Evolutionary conservation across 192 early-diverging fungal genomes (phyloP).

Genomic region (Chytriomyces sp.): DNA sequence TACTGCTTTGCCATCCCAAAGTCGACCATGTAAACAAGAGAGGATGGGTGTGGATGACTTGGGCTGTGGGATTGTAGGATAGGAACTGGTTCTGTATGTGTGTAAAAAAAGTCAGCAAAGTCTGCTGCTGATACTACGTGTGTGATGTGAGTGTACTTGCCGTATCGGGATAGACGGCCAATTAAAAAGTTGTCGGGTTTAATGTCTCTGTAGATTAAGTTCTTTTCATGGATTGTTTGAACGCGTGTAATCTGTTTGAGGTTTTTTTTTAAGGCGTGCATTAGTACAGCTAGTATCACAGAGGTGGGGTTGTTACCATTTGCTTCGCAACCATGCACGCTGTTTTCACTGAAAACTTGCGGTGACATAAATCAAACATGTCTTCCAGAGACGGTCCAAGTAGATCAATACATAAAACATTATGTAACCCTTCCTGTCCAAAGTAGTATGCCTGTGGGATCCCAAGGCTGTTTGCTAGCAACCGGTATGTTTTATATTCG

Average conservation of each 20-base stretch:
- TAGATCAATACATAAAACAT: conserved; percentile 87
- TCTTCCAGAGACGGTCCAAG: conserved; percentile 91
- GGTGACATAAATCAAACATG: conserved; percentile 86
- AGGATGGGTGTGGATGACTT: conserved; percentile 75
- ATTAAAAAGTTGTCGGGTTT: conserved; percentile 93
- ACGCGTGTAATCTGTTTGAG: conserved; percentile 70
- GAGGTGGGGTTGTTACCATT: conserved; percentile 72
- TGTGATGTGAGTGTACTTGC: conserved; percentile 17
- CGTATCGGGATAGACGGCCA: conserved; percentile 55
- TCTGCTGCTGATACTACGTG: neutral
- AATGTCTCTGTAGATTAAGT: conserved; percentile 82
- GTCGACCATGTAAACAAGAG: conserved; percentile 89
- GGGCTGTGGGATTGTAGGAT: conserved; percentile 23
- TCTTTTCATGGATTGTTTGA: conserved; percentile 84
- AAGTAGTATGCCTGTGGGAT: conserved; percentile 89
- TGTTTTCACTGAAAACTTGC: conserved; percentile 87
- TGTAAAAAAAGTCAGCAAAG: neutral
- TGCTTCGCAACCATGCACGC: conserved; percentile 89
- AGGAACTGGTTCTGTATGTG: conserved; percentile 11
- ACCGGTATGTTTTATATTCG: conserved; percentile 90
- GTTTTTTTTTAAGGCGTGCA: neutral
- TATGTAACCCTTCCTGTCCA: conserved; percentile 91
- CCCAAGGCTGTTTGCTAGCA: conserved; percentile 81
- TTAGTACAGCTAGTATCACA: conserved; percentile 45
- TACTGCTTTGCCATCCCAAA: conserved; percentile 91